Evolutionary conservation across 202 grass and related monocot species (phyloP), one percentile per base, ranked within the genome.

Genomic region (Digitaria exilis): DNA sequence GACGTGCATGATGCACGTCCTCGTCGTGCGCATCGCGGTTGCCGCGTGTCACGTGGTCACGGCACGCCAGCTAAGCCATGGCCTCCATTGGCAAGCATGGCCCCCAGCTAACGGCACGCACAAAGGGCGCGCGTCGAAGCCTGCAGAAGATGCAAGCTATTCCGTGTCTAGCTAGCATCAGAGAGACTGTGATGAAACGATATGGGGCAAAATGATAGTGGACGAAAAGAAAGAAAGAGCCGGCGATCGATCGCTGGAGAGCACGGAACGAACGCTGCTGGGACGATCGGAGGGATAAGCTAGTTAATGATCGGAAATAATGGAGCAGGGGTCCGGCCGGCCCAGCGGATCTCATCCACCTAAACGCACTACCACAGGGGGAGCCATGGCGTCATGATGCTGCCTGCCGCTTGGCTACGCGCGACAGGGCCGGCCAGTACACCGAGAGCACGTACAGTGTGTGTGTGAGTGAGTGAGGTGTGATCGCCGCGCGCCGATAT

Each of bases 361-460:
- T 79, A 79, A 67, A 67, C 77, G 45, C 62, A 67, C 77, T 57
- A 74, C 26, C 18, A 2, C 9, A 26, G 64, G 4, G 3, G 56
- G 54, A 39, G 75, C 76, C 60, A 10, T 7, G 28, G 19, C 48
- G 17, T 34, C 9, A 73, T 67, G 21, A 52, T 66, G 62, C 1
- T 66, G 77, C 77, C 77, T 79, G 77, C 77, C 46, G 14, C 77
- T 50, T 79, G 44, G 77, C 77, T 67, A 15, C 62, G 4, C 17
- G 35, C 32, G 62, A 79, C 26, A 19, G 17, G 49, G 5, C 15
- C 49, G 8, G 4, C 22, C 55, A 24, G 55, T 26, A 41, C n/a
- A n/a, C 13, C 34, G n/a, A n/a, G 41, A 55, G 10, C 43, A 2
- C n/a, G 17, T 18, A 34, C 66, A 52, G 2, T 24, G 54, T n/a